Base-by-base conservation (phyloP, 495 filamentous ascomycete genomes). In the Endocarpon pusillum region DNA sequence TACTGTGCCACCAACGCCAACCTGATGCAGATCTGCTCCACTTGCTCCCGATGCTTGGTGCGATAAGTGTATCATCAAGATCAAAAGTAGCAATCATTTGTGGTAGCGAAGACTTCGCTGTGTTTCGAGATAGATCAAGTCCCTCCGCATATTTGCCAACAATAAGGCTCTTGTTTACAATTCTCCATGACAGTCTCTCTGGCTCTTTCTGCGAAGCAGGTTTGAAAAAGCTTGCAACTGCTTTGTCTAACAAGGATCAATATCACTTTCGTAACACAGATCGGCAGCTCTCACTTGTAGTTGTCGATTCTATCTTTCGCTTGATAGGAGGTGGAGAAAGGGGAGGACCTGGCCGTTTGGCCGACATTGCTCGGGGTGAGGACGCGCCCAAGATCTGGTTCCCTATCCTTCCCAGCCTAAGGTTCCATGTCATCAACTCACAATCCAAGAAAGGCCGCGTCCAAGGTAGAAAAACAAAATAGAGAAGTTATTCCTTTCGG, bases 1-100 rank as follows among this genome's bases (percentile, higher is more conserved):
- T 66, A 7, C 55, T 28, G 47, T 92, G 61, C 86, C 86, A 96
- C 89, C 89, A 99, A 55, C 78, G 80, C 89, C 89, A 99, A 52
- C 96, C 89, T 3, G 62, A 53, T 0, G 72, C 64, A 39, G 72
- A 71, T 41, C 64, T 67, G 4, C 72, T 64, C 39, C 84, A 86
- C 19, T 64, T 72, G 47, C 83, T 89, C 3, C 86, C 86, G 0
- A 89, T 93, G 0, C 67, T 61, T 0, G 81, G 77, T 3, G 61
- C 59, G 36, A 96, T 82, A 11, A 99, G 52, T 4, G 91, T 99
- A 25, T 43, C 55, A 91, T 31, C 83, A 36, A 97, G 68, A 47
- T 99, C 89, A 51, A 99, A 96, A 0, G 75, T 80, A 16, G 86
- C 87, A 34, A 99, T 68, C 52, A 76, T 89, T 15, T 49, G 40